phyloP scores from a whole-genome alignment of 257 asterid genomes.

The Nicotiana sylvestris region DNA sequence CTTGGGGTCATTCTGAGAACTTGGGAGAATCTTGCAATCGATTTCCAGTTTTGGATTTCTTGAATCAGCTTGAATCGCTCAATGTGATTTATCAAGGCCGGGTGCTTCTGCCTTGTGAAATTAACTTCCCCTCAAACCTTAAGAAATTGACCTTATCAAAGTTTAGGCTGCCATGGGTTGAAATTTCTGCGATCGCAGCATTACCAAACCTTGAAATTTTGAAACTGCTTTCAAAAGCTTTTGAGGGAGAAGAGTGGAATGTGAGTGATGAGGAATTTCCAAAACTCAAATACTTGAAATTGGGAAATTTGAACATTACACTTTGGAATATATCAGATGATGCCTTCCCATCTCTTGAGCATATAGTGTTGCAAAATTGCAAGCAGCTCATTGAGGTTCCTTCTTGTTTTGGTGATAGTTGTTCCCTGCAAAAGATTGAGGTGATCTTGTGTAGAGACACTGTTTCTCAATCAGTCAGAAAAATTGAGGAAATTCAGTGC shows the following conservation, averaged over 20 bases:
- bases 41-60: neutral
- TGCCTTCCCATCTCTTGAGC: conserved; percentile 19
- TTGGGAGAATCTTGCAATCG: neutral
- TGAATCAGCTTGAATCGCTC: conserved; percentile 7
- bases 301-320: neutral
- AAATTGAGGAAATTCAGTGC: neutral
- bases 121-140: conserved; percentile 11
- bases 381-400: conserved; percentile 6
- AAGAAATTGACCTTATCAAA: neutral
- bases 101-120: neutral
- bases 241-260: conserved; percentile 4
- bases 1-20: neutral
- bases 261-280: conserved; percentile 1
- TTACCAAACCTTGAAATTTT: conserved; percentile 17
- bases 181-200: conserved; percentile 3
- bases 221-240: neutral
- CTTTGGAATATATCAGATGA: conserved; percentile 14
- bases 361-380: conserved; percentile 11
- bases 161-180: conserved; percentile 4
- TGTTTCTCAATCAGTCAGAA: neutral
- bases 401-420: neutral
- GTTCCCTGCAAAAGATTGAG: conserved; percentile 8
- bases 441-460: neutral
- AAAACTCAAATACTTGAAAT: conserved; percentile 13
- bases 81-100: neutral